phyloP scores from a whole-genome alignment of 768 basidiomycete genomes.

The Cubamyces lactineus region DNA sequence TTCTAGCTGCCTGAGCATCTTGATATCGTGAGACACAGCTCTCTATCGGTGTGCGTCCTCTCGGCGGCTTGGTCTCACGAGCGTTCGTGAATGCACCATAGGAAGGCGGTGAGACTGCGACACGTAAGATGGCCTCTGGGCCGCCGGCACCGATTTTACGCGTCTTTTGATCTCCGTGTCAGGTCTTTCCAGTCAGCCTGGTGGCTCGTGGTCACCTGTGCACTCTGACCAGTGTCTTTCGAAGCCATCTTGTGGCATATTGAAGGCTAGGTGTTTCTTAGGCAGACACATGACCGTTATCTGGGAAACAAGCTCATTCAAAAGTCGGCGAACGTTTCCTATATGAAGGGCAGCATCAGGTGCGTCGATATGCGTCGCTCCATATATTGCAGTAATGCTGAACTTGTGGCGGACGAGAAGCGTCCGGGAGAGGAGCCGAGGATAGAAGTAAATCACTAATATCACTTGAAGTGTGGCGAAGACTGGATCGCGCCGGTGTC shows the following conservation, averaged over 20 bases:
- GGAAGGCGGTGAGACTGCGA: too few species aligned
- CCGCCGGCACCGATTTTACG: background rate
- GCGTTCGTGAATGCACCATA: too few species aligned
- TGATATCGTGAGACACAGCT: too few species aligned
- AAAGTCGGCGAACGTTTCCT: background rate
- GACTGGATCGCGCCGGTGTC: background rate
- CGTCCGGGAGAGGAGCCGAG: background rate
- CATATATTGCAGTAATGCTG: background rate
- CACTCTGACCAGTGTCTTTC: background rate
- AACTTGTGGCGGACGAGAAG: background rate
- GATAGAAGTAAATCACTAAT: background rate
- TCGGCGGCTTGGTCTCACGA: too few species aligned
- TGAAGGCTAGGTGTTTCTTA: background rate
- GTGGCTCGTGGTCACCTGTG: background rate
- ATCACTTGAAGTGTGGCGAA: background rate
- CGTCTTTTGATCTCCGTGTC: background rate
- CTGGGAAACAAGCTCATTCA: background rate
- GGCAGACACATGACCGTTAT: constrained; percentile 1
- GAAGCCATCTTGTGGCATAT: background rate
- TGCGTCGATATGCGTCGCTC: background rate
- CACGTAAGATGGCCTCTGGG: background rate
- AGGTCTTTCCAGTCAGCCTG: background rate
- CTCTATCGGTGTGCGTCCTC: too few species aligned
- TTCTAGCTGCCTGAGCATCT: too few species aligned
- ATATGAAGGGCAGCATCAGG: background rate